Evolutionary conservation across 768 basidiomycete genomes (phyloP).

Genomic region (Astraeus odoratus): DNA sequence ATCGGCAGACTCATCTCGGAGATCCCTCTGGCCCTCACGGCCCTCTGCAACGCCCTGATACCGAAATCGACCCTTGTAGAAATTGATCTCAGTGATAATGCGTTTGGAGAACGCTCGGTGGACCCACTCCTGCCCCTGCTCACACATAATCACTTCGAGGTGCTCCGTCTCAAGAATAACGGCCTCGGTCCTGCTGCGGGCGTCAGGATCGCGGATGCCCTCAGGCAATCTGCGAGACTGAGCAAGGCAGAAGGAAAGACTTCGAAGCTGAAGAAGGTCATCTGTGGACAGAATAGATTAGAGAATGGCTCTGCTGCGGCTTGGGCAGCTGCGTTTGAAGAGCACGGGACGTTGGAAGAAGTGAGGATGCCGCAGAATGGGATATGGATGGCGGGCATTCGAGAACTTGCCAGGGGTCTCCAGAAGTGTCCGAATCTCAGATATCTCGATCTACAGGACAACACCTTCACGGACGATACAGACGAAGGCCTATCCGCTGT

Average conservation of each 20-base stretch:
- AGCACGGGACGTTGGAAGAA: conserved; percentile 73
- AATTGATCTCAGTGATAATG: conserved; percentile 91
- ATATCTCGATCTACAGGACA: conserved; percentile 89
- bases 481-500: conserved; percentile 46
- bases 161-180: conserved; percentile 93
- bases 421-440: conserved; percentile 57
- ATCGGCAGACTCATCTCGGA: conserved; percentile 94
- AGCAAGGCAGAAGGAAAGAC: conserved; percentile 57
- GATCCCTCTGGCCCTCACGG: conserved; percentile 83
- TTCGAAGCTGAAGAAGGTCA: conserved; percentile 70
- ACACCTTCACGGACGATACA: conserved; percentile 67
- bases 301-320: conserved; percentile 80
- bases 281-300: conserved; percentile 94
- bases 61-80: conserved; percentile 76
- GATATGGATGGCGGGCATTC: conserved; percentile 88
- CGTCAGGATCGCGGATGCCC: conserved; percentile 73
- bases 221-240: conserved; percentile 66
- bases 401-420: conserved; percentile 69
- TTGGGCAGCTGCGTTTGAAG: conserved; percentile 87
- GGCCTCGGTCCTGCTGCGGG: conserved; percentile 92
- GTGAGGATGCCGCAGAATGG: conserved; percentile 98
- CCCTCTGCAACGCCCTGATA: conserved; percentile 83
- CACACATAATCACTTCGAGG: conserved; percentile 67
- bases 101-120: conserved; percentile 92
- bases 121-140: conserved; percentile 91